Conservation (phyloP, 108 stramenopile species). For the Epithemia pelagica region DNA sequence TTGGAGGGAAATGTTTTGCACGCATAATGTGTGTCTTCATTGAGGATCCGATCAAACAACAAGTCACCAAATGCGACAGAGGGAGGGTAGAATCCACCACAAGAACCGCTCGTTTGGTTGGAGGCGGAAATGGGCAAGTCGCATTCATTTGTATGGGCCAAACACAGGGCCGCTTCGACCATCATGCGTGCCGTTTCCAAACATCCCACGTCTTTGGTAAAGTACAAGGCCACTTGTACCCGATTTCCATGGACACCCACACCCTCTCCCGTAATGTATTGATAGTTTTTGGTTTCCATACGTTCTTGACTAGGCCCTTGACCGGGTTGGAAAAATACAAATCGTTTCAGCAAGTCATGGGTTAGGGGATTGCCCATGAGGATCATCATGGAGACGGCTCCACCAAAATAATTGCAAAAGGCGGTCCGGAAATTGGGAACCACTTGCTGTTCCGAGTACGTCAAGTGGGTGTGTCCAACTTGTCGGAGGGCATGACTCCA, state of each 20-base stretch:
- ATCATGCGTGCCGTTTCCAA: conserved; percentile 72
- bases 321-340: conserved; percentile 64
- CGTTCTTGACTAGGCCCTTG: conserved; percentile 63
- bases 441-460: conserved; percentile 46
- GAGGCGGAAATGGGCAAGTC: conserved; percentile 3
- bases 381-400: conserved; percentile 18
- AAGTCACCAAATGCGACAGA: conserved; percentile 50
- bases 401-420: conserved; percentile 28
- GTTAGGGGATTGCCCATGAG: conserved; percentile 57
- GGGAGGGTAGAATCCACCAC: conserved; percentile 77
- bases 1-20: conserved; percentile 6
- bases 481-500: conserved; percentile 51
- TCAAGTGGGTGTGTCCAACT: conserved; percentile 13
- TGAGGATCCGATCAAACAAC: conserved; percentile 49
- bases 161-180: conserved; percentile 60
- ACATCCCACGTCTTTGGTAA: conserved; percentile 58
- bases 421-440: conserved; percentile 35
- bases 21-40: conserved; percentile 48
- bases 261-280: conserved; percentile 40
- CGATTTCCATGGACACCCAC: conserved; percentile 45
- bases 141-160: conserved; percentile 27
- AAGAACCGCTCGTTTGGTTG: neutral
- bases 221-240: conserved; percentile 46
- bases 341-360: conserved; percentile 31
- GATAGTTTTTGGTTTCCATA: conserved; percentile 54